A percentile compares a stretch with the other conserved stretches of the same genome.
Evolutionary conservation across 2,329 filamentous ascomycete species (phyloP).

Genomic region (Aschersonia sp.): DNA sequence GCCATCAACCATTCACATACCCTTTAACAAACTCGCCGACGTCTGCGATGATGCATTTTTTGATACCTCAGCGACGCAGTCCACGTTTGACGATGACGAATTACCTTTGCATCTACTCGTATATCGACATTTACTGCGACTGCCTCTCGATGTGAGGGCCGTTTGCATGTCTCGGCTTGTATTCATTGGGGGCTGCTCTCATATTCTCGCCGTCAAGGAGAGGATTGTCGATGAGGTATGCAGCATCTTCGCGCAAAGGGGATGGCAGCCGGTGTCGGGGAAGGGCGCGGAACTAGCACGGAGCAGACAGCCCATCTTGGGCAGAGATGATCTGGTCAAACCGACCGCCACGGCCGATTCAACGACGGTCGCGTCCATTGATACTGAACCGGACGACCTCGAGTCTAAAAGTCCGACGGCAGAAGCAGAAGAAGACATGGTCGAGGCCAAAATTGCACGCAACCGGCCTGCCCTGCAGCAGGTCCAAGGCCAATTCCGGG

Average conservation of each 20-base stretch:
- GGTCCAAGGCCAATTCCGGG: slow-evolving; percentile 46
- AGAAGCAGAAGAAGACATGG: slow-evolving; percentile 14
- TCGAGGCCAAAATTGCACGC: slow-evolving; percentile 21
- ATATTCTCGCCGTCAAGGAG: slow-evolving; percentile 64
- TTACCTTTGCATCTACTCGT: slow-evolving; percentile 62
- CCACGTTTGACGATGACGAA: slow-evolving; percentile 74
- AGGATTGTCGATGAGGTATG: slow-evolving; percentile 66
- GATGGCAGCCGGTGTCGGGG: slow-evolving; percentile 67
- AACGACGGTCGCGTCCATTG: too few relatives aligned
- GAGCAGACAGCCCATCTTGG: background rate
- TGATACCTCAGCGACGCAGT: slow-evolving; percentile 31
- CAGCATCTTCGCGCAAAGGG: slow-evolving; percentile 47
- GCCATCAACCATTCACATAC: slow-evolving; percentile 44
- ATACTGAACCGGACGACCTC: too few relatives aligned
- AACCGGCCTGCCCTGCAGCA: slow-evolving; percentile 21
- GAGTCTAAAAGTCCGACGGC: slow-evolving; percentile 5
- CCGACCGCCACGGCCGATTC: too few relatives aligned
- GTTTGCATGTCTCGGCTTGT: slow-evolving; percentile 81
- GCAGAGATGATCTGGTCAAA: too few relatives aligned
- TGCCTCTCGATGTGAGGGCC: slow-evolving; percentile 71
- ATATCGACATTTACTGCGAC: slow-evolving; percentile 58
- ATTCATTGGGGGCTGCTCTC: slow-evolving; percentile 69
- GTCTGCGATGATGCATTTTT: slow-evolving; percentile 69
- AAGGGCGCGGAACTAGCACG: slow-evolving; percentile 42
- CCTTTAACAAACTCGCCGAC: slow-evolving; percentile 56